Percentiles rank a stretch among this genome's conserved stretches.
Conservation (phyloP, 2,329 filamentous ascomycete genomes). For the Colletotrichum kahawae region DNA sequence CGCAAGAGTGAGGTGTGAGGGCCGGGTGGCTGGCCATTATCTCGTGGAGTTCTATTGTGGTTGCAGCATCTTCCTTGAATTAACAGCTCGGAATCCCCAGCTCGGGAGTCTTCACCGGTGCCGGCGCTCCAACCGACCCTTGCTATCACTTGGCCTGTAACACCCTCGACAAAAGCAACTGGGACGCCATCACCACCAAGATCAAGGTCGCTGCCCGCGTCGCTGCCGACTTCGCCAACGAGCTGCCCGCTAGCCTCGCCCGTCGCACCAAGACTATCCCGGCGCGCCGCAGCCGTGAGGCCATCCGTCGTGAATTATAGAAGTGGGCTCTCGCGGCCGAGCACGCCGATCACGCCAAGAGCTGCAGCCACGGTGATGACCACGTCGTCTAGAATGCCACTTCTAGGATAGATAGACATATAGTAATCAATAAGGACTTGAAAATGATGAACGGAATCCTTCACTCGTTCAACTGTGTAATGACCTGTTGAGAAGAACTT, state of each 20-base stretch:
- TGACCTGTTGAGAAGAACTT: too few relatives aligned
- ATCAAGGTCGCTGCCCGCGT: constrained; percentile 54
- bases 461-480: too few relatives aligned
- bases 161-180: constrained; percentile 43
- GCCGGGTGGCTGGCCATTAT: too few relatives aligned
- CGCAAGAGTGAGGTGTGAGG: too few relatives aligned
- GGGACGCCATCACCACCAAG: constrained; percentile 41
- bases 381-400: neutral
- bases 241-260: constrained; percentile 36
- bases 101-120: constrained; percentile 25
- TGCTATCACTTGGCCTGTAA: constrained; percentile 48
- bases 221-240: constrained; percentile 42
- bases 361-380: constrained; percentile 16
- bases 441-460: too few relatives aligned
- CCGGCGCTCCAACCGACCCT: constrained; percentile 36
- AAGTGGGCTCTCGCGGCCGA: constrained; percentile 22
- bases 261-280: constrained; percentile 31
- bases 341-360: constrained; percentile 18
- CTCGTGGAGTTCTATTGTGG: too few relatives aligned
- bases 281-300: constrained; percentile 11
- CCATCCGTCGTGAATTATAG: constrained; percentile 22
- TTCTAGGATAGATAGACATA: too few relatives aligned
- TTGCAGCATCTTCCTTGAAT: too few relatives aligned
- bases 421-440: too few relatives aligned
- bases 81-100: too few relatives aligned